Evolutionary conservation across 108 stramenopile genomes (phyloP).

Genomic region (Conticribra guillardii): DNA sequence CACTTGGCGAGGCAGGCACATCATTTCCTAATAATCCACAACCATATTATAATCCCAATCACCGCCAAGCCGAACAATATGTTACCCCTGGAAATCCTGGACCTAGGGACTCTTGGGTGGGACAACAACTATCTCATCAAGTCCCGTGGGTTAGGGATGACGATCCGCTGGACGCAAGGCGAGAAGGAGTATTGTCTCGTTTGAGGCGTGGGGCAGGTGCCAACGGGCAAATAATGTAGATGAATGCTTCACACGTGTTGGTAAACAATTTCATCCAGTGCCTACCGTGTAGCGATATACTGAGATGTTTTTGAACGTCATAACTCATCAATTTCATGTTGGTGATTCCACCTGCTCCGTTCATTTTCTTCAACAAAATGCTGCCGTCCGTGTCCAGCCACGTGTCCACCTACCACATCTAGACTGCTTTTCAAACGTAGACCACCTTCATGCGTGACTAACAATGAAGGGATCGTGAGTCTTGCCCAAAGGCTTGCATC

Average conservation of each 20-base stretch:
- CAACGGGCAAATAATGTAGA: neutral
- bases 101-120: neutral
- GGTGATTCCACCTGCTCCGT: neutral
- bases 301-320: no score
- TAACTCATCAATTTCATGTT: neutral
- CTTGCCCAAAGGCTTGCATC: no score
- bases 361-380: neutral
- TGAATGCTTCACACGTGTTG: neutral
- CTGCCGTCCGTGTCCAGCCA: neutral
- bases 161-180: neutral
- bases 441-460: neutral
- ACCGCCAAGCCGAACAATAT: neutral
- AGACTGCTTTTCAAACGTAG: neutral
- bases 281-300: no score
- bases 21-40: neutral
- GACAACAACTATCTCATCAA: neutral
- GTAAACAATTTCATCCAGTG: no score
- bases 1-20: neutral
- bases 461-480: neutral
- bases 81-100: neutral
- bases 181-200: neutral
- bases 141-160: neutral
- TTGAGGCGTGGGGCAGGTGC: neutral
- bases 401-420: neutral
- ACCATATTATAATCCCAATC: neutral